Conservation (phyloP, 331 rosid genomes). For the Pyracantha coccinea region DNA sequence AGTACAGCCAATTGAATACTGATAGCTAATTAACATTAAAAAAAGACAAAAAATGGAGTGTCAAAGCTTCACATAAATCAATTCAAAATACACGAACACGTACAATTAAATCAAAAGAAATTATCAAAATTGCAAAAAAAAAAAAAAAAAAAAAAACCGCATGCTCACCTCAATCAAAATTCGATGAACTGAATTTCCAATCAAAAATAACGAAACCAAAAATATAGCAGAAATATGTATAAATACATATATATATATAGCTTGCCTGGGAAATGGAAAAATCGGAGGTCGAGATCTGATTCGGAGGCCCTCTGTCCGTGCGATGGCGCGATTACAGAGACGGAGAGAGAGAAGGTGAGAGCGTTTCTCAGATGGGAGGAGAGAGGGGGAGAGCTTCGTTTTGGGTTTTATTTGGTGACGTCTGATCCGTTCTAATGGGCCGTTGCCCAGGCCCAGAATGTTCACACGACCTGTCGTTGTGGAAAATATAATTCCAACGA, state of each 20-base stretch:
- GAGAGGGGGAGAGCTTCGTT: neutral
- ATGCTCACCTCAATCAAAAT: neutral
- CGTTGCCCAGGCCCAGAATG: too few relatives aligned
- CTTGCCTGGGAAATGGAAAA: conserved; percentile 7
- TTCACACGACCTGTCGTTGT: too few relatives aligned
- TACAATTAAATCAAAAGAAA: neutral
- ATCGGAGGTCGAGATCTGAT: conserved; percentile 12
- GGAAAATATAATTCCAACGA: neutral
- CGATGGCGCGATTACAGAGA: neutral
- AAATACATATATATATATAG: too few relatives aligned
- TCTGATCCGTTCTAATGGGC: too few relatives aligned
- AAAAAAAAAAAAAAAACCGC: neutral
- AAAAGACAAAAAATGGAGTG: neutral
- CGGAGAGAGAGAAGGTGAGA: neutral
- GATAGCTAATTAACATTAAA: neutral
- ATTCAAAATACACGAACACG: neutral
- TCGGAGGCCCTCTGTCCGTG: neutral
- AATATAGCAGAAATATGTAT: neutral
- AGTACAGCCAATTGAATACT: neutral
- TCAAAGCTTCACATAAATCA: neutral
- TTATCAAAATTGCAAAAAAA: neutral
- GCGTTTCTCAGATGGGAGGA: neutral
- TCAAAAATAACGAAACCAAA: neutral
- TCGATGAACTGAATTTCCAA: neutral
- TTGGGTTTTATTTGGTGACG: neutral